These are phyloP conservation scores for Tolypocladium pustulatum DNA, from an alignment of 2,329 filamentous ascomycete genomes.

Conservation along the genomic window DNA sequence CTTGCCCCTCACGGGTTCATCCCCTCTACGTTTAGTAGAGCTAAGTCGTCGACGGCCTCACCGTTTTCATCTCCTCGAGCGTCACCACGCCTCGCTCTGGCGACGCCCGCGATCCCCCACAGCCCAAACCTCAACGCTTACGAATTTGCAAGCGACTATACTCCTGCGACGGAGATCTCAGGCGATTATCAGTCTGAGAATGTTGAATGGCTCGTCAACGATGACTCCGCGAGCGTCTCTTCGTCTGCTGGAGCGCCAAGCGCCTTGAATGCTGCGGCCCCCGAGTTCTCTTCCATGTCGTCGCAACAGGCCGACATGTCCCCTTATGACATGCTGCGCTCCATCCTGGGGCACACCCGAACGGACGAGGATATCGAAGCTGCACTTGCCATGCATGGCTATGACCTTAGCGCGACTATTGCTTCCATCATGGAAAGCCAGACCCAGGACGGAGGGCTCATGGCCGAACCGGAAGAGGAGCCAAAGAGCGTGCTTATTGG, in stretches of 20 bases:
- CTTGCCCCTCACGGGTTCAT: conserved; percentile 76
- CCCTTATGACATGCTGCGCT: conserved; percentile 94
- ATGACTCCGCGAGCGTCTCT: conserved; percentile 69
- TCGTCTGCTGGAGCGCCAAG: conserved; percentile 62
- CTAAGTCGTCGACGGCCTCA: conserved; percentile 70
- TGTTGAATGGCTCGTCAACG: conserved; percentile 94
- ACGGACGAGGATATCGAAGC: conserved; percentile 91
- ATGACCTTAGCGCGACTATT: conserved; percentile 88
- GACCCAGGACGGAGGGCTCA: conserved; percentile 24
- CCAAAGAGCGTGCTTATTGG: conserved; percentile 68
- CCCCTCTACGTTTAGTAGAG: conserved; percentile 62
- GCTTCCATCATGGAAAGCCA: conserved; percentile 75
- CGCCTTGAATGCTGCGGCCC: conserved; percentile 66
- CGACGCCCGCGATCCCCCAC: conserved; percentile 83
- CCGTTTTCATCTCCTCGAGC: conserved; percentile 91
- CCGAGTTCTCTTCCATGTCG: conserved; percentile 57
- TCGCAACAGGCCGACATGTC: conserved; percentile 80
- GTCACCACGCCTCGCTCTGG: conserved; percentile 81
- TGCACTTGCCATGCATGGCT: conserved; percentile 80
- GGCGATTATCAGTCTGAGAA: conserved; percentile 89
- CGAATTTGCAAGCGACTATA: conserved; percentile 77
- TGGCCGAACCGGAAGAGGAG: conserved; percentile 35
- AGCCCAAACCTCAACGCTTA: conserved; percentile 92
- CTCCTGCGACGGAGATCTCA: conserved; percentile 73
- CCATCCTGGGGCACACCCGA: conserved; percentile 79